Base-by-base conservation (phyloP, 139 green algal genomes). In the Picochlorum sp. region DNA sequence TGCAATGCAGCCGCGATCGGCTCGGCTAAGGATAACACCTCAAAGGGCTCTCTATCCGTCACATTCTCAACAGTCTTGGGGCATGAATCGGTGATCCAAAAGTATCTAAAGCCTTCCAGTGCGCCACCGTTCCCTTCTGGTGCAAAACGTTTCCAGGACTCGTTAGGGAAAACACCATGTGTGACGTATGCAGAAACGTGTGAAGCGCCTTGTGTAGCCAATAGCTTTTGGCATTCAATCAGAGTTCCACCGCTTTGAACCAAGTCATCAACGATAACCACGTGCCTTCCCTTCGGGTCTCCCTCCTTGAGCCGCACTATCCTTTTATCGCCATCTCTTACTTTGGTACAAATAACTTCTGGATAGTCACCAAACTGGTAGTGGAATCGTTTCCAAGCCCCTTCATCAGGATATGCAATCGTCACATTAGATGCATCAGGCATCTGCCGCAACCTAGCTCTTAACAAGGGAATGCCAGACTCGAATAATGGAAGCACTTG, bases 241-340 rank as follows among this genome's bases (percentile, higher is more conserved):
- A 98, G 77, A 2, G 92, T 98, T 47, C 87, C 82, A 20, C 92
- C 68, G 5, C 79, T 89, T 77, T 98, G 91, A 56, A 98, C 91
- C 50, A 98, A 79, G 67, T 98, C 92, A 62, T 98, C 92, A 30
- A 98, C 92, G 33, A 98, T 98, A 20, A 98, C 85, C 10, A 98
- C 84, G 63, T 98, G 91, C 18, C 89, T 81, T 25, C 82, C 88
- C 37, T 67, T 50, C 0, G 86, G 74, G 14, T 89, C 77, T 5
- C 92, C 92, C 69, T 98, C 92, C 73, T 96, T 91, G 20, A 98
- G 69, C 56, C 82, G 77, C 39, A 98, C 92, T 49, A 98, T 94
- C 37, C 91, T 78, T 78, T 97, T 96, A 63, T 85, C 84, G 22
- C 91, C 92, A 50, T 97, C 85, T 20, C 91, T 76, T 24, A 97